phyloP scores from a whole-genome alignment of 1,139 yeast genomes.

The Citeromyces siamensis region DNA sequence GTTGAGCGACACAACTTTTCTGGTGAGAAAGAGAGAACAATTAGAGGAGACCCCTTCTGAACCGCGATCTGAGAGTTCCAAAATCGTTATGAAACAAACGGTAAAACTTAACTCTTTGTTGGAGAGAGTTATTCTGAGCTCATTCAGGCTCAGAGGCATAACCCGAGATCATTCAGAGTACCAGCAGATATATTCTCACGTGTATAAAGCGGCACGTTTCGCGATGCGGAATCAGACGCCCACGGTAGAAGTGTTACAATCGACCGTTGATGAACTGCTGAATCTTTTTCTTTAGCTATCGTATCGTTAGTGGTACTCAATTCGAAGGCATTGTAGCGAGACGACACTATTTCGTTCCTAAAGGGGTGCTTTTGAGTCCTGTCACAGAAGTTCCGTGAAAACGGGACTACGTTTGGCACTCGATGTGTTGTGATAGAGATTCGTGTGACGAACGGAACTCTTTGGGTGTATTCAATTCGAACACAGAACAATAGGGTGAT shows the following conservation, averaged over 20 bases:
- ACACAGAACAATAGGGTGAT: too few relatives aligned
- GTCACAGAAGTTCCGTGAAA: too few relatives aligned
- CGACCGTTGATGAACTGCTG: conserved; percentile 12
- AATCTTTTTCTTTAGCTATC: conserved; percentile 8
- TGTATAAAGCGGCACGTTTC: conserved; percentile 13
- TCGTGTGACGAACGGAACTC: too few relatives aligned
- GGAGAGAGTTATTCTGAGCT: conserved; percentile 13
- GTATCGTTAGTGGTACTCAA: background rate
- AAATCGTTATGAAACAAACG: too few relatives aligned
- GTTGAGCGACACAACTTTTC: background rate
- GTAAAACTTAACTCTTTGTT: conserved; percentile 5
- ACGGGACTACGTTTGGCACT: too few relatives aligned
- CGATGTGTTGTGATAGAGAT: too few relatives aligned
- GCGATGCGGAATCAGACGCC: conserved; percentile 13
- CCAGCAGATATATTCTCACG: conserved; percentile 12
- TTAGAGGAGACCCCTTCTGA: too few relatives aligned
- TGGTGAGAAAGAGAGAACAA: too few relatives aligned
- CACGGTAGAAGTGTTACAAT: conserved; percentile 11
- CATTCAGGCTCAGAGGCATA: conserved; percentile 13
- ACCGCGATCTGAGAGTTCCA: too few relatives aligned
- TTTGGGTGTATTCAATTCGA: too few relatives aligned
- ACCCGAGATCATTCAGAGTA: conserved; percentile 11
- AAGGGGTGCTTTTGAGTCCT: too few relatives aligned
- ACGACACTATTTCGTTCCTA: too few relatives aligned
- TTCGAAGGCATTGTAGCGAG: background rate